phyloP scores from a whole-genome alignment of 2,329 filamentous ascomycete genomes.

The Aspergillus flavus region DNA sequence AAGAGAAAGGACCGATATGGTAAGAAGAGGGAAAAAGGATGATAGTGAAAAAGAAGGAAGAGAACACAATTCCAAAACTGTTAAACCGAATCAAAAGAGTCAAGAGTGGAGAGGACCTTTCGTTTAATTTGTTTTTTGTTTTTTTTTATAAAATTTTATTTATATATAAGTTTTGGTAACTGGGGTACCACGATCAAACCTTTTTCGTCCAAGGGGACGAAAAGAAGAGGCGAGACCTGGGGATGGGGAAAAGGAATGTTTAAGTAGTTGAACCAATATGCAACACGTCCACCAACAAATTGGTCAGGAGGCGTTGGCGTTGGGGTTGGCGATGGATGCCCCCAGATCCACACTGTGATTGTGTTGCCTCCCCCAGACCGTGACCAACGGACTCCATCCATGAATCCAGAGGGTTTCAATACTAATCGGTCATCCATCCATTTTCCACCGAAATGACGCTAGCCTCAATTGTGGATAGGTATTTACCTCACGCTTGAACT shows the following conservation, averaged over 20 bases:
- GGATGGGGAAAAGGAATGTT: constrained; percentile 30
- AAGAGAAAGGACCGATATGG: neutral
- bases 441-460: constrained; percentile 5
- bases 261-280: constrained; percentile 28
- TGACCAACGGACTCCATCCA: constrained; percentile 17
- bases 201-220: constrained; percentile 24
- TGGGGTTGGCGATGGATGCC: constrained; percentile 23
- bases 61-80: neutral
- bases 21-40: neutral
- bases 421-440: constrained; percentile 3
- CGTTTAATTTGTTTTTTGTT: constrained; percentile 8
- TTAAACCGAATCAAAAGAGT: neutral
- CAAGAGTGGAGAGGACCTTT: constrained; percentile 5
- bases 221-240: constrained; percentile 24
- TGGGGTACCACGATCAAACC: constrained; percentile 13
- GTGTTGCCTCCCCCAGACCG: constrained; percentile 33
- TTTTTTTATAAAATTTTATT: constrained; percentile 1
- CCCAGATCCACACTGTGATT: constrained; percentile 25
- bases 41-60: neutral
- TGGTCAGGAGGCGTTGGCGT: constrained; percentile 25
- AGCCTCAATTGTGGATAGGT: constrained; percentile 13
- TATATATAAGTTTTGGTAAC: constrained; percentile 8
- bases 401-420: constrained; percentile 15
- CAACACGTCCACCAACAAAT: constrained; percentile 1
- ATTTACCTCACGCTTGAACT: constrained; percentile 13